A percentile compares a stretch with the other conserved stretches of the same genome.
phyloP scores from a whole-genome alignment of 1,284 basidiomycete genomes.

The Kwoniella shivajii region DNA sequence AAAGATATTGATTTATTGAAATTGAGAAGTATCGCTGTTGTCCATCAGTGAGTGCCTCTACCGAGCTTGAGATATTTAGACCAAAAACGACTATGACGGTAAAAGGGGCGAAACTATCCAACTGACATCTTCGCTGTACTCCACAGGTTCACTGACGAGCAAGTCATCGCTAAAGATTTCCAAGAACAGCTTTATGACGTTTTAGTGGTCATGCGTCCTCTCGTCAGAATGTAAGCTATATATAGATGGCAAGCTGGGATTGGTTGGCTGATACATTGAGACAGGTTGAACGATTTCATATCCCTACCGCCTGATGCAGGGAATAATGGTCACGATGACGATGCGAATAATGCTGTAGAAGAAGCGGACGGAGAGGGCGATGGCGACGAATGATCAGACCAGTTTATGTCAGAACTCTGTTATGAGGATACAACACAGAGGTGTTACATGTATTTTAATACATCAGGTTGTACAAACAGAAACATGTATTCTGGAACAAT shows the following conservation, averaged over 20 bases:
- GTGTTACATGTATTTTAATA: too few species aligned
- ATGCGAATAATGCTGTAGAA: slow-evolving; percentile 5
- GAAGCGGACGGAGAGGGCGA: slow-evolving; percentile 10
- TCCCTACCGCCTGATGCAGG: slow-evolving; percentile 55
- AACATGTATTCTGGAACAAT: background rate
- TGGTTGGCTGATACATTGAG: background rate
- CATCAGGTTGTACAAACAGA: background rate
- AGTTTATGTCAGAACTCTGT: too few species aligned
- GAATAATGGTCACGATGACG: slow-evolving; percentile 12
- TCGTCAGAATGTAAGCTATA: slow-evolving; percentile 77
- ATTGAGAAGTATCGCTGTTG: slow-evolving; percentile 74
- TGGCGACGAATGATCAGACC: background rate
- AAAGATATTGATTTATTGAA: slow-evolving; percentile 82
- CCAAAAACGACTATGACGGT: too few species aligned
- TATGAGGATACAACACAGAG: background rate
- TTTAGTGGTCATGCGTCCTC: slow-evolving; percentile 65
- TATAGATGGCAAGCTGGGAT: too few species aligned
- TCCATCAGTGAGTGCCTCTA: slow-evolving; percentile 60
- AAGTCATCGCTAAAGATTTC: slow-evolving; percentile 70
- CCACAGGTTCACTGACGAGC: slow-evolving; percentile 70
- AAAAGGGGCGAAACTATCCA: background rate
- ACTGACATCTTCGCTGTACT: slow-evolving; percentile 4
- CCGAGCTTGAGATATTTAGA: background rate
- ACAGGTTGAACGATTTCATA: slow-evolving; percentile 70
- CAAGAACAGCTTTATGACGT: slow-evolving; percentile 64